phyloP scores from a whole-genome alignment of 2,329 filamentous ascomycete species.

The Dothidotthia symphoricarpi region DNA sequence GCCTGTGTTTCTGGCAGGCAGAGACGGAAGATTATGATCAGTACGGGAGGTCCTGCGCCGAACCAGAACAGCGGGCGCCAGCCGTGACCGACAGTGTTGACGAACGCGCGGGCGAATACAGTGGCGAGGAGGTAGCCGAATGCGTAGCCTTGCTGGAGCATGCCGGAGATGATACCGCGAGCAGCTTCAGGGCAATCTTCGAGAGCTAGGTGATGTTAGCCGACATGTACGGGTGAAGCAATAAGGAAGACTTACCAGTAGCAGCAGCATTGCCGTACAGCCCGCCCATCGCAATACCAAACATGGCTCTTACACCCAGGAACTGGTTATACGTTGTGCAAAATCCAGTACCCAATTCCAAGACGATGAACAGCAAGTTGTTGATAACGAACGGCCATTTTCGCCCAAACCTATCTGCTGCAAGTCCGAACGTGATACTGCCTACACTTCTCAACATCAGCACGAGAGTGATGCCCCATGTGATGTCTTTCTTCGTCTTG shows the following conservation, averaged over 20 bases:
- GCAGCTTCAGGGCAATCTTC: conserved; percentile 61
- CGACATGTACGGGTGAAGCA: background rate
- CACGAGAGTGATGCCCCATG: conserved; percentile 53
- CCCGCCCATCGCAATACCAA: conserved; percentile 64
- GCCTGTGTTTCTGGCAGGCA: conserved; percentile 75
- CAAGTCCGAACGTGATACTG: conserved; percentile 56
- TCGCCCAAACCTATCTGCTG: conserved; percentile 55
- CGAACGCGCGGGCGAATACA: conserved; percentile 59
- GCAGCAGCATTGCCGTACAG: conserved; percentile 62
- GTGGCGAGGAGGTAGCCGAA: conserved; percentile 64
- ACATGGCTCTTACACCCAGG: conserved; percentile 58
- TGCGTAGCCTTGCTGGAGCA: conserved; percentile 64
- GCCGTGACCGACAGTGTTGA: conserved; percentile 72
- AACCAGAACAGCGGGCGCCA: conserved; percentile 93
- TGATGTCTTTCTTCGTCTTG: conserved; percentile 58
- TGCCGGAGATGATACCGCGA: conserved; percentile 59
- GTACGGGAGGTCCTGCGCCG: conserved; percentile 72
- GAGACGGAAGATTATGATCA: conserved; percentile 78
- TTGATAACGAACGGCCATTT: conserved; percentile 61
- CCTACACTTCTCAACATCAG: conserved; percentile 62
- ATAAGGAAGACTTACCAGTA: conserved; percentile 41
- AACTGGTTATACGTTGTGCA: conserved; percentile 59
- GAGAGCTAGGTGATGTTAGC: conserved; percentile 45
- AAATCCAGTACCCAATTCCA: conserved; percentile 62
- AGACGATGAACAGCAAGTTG: conserved; percentile 59